Evolutionary conservation across 768 basidiomycete species (phyloP), one percentile per base, ranked within the genome.

Genomic region (Kondoa malvinella): DNA sequence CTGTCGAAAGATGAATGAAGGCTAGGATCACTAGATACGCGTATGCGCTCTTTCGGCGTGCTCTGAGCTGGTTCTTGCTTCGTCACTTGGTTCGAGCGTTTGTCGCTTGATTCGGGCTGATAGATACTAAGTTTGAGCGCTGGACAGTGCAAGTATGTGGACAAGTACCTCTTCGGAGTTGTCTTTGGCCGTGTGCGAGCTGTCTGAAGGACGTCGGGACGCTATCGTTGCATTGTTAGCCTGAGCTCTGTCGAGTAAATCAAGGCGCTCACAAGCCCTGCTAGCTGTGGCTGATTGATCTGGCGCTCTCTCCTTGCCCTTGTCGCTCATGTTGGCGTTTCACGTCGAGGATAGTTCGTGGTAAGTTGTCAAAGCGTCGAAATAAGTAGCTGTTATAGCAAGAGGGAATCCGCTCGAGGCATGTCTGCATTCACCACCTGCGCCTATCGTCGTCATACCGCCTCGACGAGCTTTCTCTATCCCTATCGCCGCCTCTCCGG

Each of bases 401-500:
- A n/a, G n/a, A n/a, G n/a, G n/a, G n/a, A n/a, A n/a, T n/a, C n/a
- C n/a, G n/a, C n/a, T n/a, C n/a, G n/a, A n/a, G n/a, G n/a, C n/a
- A n/a, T n/a, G n/a, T n/a, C n/a, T n/a, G n/a, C n/a, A n/a, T n/a
- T n/a, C n/a, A 50, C 21, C 40, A 21, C 40, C 40, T 57, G 1
- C 65, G 34, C 16, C 58, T 31, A 57, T 57, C 34, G 4, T 56
- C 65, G 14, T 56, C 33, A 33, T 69, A 34, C 34, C 68, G 33
- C 27, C 56, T 57, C 14, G 68, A 64, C 2, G 65, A 69, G 4
- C 68, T 26, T 68, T 64, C 56, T 65, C 68, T 61, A 17, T 74
- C 71, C 34, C 73, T 65, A 57, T 70, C 73, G 30, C 70, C 67
- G n/a, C 68, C 72, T 64, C 73, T 68, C 14, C 70, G 33, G 27